Evolutionary conservation across 2,329 filamentous ascomycete species (phyloP), one percentile per base, ranked within the genome.

Genomic region (Thielaviopsis euricoi): DNA sequence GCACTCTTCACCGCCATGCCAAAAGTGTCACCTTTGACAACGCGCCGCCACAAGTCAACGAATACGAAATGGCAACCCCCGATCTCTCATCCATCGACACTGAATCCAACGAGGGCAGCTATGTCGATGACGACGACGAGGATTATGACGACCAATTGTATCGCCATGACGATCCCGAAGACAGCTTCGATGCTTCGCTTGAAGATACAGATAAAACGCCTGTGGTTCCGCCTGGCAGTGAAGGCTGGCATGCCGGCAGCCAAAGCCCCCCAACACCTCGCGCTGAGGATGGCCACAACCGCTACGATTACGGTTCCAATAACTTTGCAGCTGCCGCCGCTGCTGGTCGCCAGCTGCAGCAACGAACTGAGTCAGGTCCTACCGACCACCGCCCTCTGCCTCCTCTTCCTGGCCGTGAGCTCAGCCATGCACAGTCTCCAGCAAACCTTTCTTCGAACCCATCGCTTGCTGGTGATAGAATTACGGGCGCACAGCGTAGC

Each of bases 1-100:
- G 81, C 63, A 78, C 77, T 13, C 76, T 89, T 49, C 86, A 89
- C 67, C 86, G 89, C 57, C 87, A 95, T 71, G 84, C 89, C 53
- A 98, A 98, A 76, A 96, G 90, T 66, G 93, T 98, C 60, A 98
- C 91, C 0, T 98, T 98, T 68, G 89, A 97, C 71, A 86, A 85
- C 43, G 89, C 88, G 1, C 91, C 91, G 22, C 93, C 93, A 23
- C 87, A 95, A 67, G 80, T 98, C 66, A 95, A 97, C 67, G 93
- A 98, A 71, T 98, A 97, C 69, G 93, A 97, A 71, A 90, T 96
- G 86, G 87, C 89, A 37, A 98, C 93, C 1, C 93, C 93, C 12
- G 93, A 96, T 67, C 81, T 94, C n/a, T 96, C 91, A 1, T 95
- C 90, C 0, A 77, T 94, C 23, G 88, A 87, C 25, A 91, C 87